These are phyloP conservation scores for Penicillium nordicum DNA, from an alignment of 2,329 filamentous ascomycete species.

Conservation along the genomic window DNA sequence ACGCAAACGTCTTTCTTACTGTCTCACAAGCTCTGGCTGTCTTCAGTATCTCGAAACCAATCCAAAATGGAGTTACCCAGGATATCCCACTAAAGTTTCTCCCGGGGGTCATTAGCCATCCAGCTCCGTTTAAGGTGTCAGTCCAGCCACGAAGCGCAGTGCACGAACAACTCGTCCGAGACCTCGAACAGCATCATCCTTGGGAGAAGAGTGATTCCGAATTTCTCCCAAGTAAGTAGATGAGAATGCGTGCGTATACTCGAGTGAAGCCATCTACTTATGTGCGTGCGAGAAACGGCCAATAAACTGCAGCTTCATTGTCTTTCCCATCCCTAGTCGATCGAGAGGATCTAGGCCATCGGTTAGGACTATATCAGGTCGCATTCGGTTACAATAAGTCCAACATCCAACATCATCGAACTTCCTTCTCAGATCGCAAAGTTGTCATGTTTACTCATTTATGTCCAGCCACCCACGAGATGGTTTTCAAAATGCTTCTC, in stretches of 20 bases:
- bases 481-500: not conserved
- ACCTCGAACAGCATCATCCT: constrained; percentile 36
- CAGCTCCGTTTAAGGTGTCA: constrained; percentile 32
- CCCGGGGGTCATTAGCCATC: constrained; percentile 32
- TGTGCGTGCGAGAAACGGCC: not conserved
- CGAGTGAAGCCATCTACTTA: not conserved
- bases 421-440: not conserved
- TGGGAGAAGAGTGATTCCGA: constrained; percentile 41
- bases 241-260: not conserved
- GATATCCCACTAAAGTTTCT: constrained; percentile 14
- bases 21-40: constrained; percentile 16
- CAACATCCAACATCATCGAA: not conserved
- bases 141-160: constrained; percentile 35
- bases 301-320: not conserved
- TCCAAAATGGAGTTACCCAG: constrained; percentile 10
- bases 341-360: not conserved
- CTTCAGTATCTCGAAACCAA: constrained; percentile 19
- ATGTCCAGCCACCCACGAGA: not conserved
- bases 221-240: not conserved
- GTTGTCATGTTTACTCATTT: not conserved
- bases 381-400: not conserved
- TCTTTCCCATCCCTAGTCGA: not conserved
- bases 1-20: constrained; percentile 18
- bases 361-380: not conserved
- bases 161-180: constrained; percentile 34